phyloP scores from a whole-genome alignment of 1,284 basidiomycete genomes.

The Tausonia pullulans region DNA sequence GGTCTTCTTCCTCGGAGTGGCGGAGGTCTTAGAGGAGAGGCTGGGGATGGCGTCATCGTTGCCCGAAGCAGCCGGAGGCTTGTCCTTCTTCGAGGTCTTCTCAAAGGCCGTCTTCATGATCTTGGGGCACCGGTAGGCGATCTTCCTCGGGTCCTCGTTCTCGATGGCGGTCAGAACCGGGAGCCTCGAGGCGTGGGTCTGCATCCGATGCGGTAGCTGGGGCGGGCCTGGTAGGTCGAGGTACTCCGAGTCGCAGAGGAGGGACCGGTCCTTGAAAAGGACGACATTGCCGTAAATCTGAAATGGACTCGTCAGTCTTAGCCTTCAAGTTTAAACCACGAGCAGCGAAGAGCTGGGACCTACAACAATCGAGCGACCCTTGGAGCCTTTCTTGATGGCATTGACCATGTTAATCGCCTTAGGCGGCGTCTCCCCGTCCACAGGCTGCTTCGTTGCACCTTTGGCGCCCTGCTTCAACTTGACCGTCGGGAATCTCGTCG shows the following conservation, averaged over 20 bases:
- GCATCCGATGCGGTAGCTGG: constrained; percentile 30
- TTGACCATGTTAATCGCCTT: constrained; percentile 27
- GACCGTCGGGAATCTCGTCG: no score
- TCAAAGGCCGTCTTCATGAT: constrained; percentile 32
- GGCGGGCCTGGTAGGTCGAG: constrained; percentile 39
- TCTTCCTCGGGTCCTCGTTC: constrained; percentile 31
- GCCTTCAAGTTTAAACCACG: not conserved
- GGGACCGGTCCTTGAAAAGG: constrained; percentile 38
- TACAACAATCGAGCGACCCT: constrained; percentile 35
- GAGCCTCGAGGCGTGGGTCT: constrained; percentile 15
- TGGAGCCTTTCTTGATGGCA: constrained; percentile 38
- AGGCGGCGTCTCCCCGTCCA: constrained; percentile 21
- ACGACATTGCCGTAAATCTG: constrained; percentile 36
- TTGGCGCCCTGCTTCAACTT: no score
- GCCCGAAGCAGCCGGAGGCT: not conserved
- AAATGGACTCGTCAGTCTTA: not conserved
- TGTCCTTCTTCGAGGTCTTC: constrained; percentile 25
- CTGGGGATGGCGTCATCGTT: not conserved
- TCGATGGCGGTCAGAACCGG: constrained; percentile 33
- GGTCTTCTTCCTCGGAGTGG: not conserved
- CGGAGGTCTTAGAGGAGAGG: not conserved
- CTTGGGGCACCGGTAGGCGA: constrained; percentile 30
- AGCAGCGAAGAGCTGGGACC: constrained; percentile 4
- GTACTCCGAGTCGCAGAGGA: constrained; percentile 37
- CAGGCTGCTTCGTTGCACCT: not conserved